Evolutionary conservation across 2,329 filamentous ascomycete genomes (phyloP).

Genomic region (Xylariales sp.): DNA sequence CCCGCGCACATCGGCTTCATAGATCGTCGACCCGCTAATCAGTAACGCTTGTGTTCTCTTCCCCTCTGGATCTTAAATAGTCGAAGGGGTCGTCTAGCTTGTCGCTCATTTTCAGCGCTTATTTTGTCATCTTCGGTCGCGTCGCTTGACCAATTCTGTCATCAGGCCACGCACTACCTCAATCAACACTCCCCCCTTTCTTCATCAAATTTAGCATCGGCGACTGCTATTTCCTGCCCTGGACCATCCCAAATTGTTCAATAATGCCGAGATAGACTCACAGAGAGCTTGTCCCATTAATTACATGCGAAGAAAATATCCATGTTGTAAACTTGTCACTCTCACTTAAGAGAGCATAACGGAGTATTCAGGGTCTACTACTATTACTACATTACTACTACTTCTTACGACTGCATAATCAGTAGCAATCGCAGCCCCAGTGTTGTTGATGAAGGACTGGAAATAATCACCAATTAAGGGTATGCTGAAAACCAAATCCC

Average conservation of each 20-base stretch:
- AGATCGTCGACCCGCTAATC: conserved; percentile 16
- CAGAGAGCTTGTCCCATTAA: conserved; percentile 35
- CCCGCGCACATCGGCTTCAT: conserved; percentile 7
- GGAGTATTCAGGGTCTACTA: conserved; percentile 38
- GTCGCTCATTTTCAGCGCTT: conserved; percentile 30
- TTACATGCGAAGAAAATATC: conserved; percentile 38
- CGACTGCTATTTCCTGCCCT: conserved; percentile 13
- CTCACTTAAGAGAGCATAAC: conserved; percentile 50
- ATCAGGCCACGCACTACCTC: conserved; percentile 22
- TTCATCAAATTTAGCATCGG: conserved; percentile 19
- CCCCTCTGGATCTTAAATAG: conserved; percentile 22
- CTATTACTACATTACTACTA: conserved; percentile 29
- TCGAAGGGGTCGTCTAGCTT: conserved; percentile 26
- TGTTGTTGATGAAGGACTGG: conserved; percentile 39
- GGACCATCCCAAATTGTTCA: conserved; percentile 34
- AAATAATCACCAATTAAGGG: conserved; percentile 44
- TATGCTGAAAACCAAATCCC: conserved; percentile 48
- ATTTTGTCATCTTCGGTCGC: conserved; percentile 28
- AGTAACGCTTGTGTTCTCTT: conserved; percentile 13
- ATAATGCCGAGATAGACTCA: conserved; percentile 41
- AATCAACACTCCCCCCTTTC: conserved; percentile 16
- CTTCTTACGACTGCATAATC: conserved; percentile 36
- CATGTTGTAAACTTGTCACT: conserved; percentile 49
- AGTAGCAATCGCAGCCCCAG: conserved; percentile 39
- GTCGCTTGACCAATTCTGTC: conserved; percentile 19